phyloP scores from a whole-genome alignment of 345 rosid species.

The Jatropha curcas region DNA sequence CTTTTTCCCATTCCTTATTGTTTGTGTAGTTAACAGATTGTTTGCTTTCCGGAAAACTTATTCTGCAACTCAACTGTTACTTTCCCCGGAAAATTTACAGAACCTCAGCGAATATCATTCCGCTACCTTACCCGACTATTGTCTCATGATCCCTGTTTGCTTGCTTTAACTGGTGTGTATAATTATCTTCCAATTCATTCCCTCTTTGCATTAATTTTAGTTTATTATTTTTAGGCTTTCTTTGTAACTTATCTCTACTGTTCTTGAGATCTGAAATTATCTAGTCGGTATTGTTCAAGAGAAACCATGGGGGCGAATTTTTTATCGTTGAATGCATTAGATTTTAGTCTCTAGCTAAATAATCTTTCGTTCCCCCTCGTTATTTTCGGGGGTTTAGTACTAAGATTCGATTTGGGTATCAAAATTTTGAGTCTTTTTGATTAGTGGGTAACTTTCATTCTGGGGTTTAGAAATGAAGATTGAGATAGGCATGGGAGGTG shows the following conservation, averaged over 20 bases:
- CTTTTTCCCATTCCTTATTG: slow-evolving; percentile 14
- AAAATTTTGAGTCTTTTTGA: not conserved
- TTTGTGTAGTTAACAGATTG: slow-evolving; percentile 18
- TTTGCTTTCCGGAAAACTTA: slow-evolving; percentile 21
- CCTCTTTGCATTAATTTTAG: slow-evolving; percentile 15
- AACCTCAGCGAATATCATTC: slow-evolving; percentile 12
- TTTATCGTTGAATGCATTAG: slow-evolving; percentile 24
- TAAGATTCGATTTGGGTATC: slow-evolving; percentile 28
- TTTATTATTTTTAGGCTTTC: slow-evolving; percentile 29
- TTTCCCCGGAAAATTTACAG: slow-evolving; percentile 20
- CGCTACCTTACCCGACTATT: slow-evolving; percentile 15
- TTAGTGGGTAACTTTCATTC: slow-evolving; percentile 4
- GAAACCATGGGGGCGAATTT: slow-evolving; percentile 18
- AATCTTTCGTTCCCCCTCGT: not conserved
- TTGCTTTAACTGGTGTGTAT: slow-evolving; percentile 39
- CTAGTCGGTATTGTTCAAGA: slow-evolving; percentile 8
- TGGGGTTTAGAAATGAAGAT: slow-evolving; percentile 44
- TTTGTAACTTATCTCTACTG: slow-evolving; percentile 16
- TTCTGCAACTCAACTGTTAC: slow-evolving; percentile 10
- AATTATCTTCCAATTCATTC: slow-evolving; percentile 14
- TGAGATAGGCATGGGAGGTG: slow-evolving; percentile 55
- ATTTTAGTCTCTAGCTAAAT: slow-evolving; percentile 6
- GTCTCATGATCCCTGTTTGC: slow-evolving; percentile 27
- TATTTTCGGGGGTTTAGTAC: slow-evolving; percentile 8
- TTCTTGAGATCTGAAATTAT: slow-evolving; percentile 49